Conservation (phyloP, 129 eudicot species). For the Oenanthe sinensis region DNA sequence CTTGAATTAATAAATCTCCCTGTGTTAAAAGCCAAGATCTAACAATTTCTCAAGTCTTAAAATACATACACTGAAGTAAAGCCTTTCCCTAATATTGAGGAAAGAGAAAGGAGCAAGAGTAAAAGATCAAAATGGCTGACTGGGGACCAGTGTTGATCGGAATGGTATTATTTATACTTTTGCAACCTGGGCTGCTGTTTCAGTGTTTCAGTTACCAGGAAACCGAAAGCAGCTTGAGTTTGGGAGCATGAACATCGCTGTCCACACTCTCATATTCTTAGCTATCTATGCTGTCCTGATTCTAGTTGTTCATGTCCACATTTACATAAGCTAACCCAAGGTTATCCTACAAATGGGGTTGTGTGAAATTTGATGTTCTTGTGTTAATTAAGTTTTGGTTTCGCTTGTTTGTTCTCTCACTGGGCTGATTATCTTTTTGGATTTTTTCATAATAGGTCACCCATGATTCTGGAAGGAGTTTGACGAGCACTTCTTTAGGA, state of each 20-base stretch:
- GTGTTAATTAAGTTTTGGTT: not conserved
- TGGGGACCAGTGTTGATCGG: slow-evolving; percentile 88
- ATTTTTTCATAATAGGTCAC: no score
- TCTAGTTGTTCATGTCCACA: slow-evolving; percentile 72
- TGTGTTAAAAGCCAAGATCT: not conserved
- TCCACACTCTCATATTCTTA: slow-evolving; percentile 78
- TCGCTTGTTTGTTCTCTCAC: not conserved
- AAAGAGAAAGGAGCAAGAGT: not conserved
- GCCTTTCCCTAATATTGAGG: not conserved
- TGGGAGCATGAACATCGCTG: slow-evolving; percentile 79
- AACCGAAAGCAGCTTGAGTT: slow-evolving; percentile 54
- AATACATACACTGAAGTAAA: not conserved
- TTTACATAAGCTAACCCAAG: slow-evolving; percentile 26
- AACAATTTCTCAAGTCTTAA: not conserved
- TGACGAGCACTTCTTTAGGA: no score
- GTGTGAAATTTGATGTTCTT: not conserved
- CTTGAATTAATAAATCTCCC: not conserved
- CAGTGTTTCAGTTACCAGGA: slow-evolving; percentile 88
- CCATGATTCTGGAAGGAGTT: no score
- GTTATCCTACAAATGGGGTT: not conserved
- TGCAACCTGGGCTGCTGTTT: slow-evolving; percentile 74
- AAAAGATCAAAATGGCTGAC: slow-evolving; percentile 56
- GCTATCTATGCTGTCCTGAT: slow-evolving; percentile 51
- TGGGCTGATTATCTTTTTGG: no score
- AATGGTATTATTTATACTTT: slow-evolving; percentile 60